Conservation (phyloP, 257 asterid genomes). For the Nicotiana obtusifolia region DNA sequence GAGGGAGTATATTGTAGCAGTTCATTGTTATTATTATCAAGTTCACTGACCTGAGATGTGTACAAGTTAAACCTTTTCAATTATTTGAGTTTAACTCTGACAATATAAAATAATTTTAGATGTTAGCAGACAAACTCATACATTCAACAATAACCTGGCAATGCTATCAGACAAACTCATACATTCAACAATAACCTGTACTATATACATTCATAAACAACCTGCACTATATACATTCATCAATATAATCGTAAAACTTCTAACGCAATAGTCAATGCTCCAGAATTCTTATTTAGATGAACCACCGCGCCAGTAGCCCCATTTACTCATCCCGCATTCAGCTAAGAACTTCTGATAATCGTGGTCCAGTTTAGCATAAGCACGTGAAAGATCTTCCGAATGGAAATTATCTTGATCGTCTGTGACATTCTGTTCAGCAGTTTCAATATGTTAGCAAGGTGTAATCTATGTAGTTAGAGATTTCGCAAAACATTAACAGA, state of each 20-base stretch:
- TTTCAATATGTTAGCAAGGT: neutral
- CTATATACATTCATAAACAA: neutral
- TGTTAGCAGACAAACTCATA: too few relatives aligned
- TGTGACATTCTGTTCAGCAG: constrained; percentile 22
- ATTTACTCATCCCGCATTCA: constrained; percentile 66
- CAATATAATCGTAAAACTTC: neutral
- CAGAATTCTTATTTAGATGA: constrained; percentile 23
- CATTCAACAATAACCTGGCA: neutral
- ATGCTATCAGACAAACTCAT: neutral
- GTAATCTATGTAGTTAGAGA: neutral
- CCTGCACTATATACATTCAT: neutral
- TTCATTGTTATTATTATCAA: too few relatives aligned
- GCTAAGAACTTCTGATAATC: constrained; percentile 63
- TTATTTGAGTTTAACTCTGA: too few relatives aligned
- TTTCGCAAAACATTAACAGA: neutral
- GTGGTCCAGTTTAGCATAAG: constrained; percentile 39
- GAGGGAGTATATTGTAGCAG: too few relatives aligned
- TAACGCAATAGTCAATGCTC: neutral
- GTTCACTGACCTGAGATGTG: too few relatives aligned
- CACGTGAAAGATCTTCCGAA: constrained; percentile 26
- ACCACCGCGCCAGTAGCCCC: constrained; percentile 69
- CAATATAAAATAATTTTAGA: too few relatives aligned
- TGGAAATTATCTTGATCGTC: constrained; percentile 32
- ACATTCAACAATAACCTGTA: neutral
- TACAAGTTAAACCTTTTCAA: too few relatives aligned